phyloP scores from a whole-genome alignment of 2,329 filamentous ascomycete genomes.

The Monosporascus sp. region DNA sequence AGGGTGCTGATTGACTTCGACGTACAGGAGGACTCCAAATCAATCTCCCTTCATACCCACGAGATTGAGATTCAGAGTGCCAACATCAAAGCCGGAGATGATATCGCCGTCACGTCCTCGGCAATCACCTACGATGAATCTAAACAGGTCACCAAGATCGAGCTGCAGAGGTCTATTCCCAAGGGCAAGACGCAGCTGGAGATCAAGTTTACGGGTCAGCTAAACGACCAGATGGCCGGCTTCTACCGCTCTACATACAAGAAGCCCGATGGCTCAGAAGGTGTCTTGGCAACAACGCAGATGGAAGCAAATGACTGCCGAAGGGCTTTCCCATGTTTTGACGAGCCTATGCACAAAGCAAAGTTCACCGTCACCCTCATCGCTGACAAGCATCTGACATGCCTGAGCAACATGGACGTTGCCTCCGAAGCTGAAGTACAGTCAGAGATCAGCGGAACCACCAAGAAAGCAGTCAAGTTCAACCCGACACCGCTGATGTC shows the following conservation, averaged over 20 bases:
- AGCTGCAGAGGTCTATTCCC: constrained; percentile 66
- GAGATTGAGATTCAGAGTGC: constrained; percentile 79
- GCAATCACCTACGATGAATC: constrained; percentile 70
- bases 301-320: constrained; percentile 96
- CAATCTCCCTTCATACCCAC: constrained; percentile 80
- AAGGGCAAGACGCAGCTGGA: constrained; percentile 75
- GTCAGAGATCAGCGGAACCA: constrained; percentile 54
- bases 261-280: constrained; percentile 69
- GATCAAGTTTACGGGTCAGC: constrained; percentile 68
- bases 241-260: constrained; percentile 97
- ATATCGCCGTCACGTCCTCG: constrained; percentile 54
- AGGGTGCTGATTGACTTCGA: constrained; percentile 82
- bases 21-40: constrained; percentile 76
- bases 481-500: constrained; percentile 92
- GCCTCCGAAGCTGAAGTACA: constrained; percentile 69
- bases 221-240: constrained; percentile 93
- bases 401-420: constrained; percentile 95
- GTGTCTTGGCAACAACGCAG: constrained; percentile 84
- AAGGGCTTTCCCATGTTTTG: constrained; percentile 91
- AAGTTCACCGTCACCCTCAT: constrained; percentile 87
- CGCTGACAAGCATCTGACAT: constrained; percentile 85
- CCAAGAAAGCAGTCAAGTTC: constrained; percentile 85
- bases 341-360: constrained; percentile 91
- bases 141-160: constrained; percentile 75
- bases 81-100: constrained; percentile 59